These are phyloP conservation scores for Pyrenochaeta sp. DNA, from an alignment of 2,329 filamentous ascomycete genomes.

Conservation along the genomic window DNA sequence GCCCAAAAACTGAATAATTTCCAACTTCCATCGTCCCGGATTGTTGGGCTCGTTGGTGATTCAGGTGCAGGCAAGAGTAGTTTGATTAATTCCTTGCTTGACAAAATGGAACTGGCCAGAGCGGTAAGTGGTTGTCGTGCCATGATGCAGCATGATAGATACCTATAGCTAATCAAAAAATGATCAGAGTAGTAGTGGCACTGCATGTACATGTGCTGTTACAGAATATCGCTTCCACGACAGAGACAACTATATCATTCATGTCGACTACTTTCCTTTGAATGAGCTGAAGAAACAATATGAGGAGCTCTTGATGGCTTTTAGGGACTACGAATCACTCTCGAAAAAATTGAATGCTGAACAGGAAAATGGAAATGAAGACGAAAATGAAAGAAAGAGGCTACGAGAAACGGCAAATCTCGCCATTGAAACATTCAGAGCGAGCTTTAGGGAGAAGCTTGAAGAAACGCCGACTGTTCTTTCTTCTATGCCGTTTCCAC, in stretches of 20 bases:
- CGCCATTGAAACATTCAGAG: conserved; percentile 32
- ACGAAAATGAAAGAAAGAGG: conserved; percentile 10
- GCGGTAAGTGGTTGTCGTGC: conserved; percentile 48
- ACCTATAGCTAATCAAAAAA: conserved; percentile 5
- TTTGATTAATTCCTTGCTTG: conserved; percentile 59
- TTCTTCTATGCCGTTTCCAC: conserved; percentile 14
- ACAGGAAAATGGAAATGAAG: conserved; percentile 8
- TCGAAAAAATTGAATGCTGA: conserved; percentile 17
- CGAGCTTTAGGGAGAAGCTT: conserved; percentile 19
- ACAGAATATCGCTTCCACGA: conserved; percentile 58
- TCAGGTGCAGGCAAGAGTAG: conserved; percentile 63
- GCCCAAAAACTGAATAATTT: conserved; percentile 49
- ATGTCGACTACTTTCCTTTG: conserved; percentile 30
- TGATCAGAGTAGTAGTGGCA: conserved; percentile 54
- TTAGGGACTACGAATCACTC: conserved; percentile 47
- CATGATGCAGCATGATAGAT: not conserved
- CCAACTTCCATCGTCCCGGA: conserved; percentile 50
- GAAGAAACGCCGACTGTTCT: conserved; percentile 15
- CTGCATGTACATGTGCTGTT: conserved; percentile 59
- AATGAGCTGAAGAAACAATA: conserved; percentile 44
- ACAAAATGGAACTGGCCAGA: conserved; percentile 51
- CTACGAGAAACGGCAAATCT: conserved; percentile 42
- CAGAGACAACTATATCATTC: conserved; percentile 41
- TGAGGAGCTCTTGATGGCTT: conserved; percentile 46
- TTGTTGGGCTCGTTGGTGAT: conserved; percentile 59